Conservation (phyloP, 2,329 filamentous ascomycete genomes). For the Aspergillus sp. region DNA sequence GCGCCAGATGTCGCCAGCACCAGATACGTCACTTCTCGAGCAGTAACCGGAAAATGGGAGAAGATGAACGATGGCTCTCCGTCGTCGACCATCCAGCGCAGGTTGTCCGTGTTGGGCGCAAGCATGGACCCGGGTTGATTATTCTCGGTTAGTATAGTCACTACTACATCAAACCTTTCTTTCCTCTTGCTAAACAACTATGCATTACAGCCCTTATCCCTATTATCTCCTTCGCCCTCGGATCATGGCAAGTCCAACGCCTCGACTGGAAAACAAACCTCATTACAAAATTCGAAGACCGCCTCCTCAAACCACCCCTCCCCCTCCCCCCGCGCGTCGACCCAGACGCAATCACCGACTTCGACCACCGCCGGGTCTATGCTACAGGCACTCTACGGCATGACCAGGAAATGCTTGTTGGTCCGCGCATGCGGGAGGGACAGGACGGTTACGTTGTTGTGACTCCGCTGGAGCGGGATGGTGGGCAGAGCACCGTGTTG, state of each 20-base stretch:
- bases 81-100: conserved; percentile 79
- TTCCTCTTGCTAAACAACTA: not conserved
- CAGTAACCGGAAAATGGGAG: conserved; percentile 49
- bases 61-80: conserved; percentile 74
- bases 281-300: conserved; percentile 85
- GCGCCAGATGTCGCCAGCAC: conserved; percentile 29
- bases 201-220: conserved; percentile 65
- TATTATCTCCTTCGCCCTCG: conserved; percentile 79
- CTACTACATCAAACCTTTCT: not conserved
- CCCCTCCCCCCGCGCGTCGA: conserved; percentile 80
- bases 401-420: conserved; percentile 93
- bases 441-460: conserved; percentile 86
- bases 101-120: conserved; percentile 66
- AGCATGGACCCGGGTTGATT: conserved; percentile 73
- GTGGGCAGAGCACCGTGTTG: conserved; percentile 61
- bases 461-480: conserved; percentile 73
- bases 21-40: conserved; percentile 30
- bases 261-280: conserved; percentile 91
- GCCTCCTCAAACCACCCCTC: conserved; percentile 74
- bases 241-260: conserved; percentile 91
- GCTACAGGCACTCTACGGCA: conserved; percentile 70
- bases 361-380: conserved; percentile 82
- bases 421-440: conserved; percentile 81
- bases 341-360: conserved; percentile 71
- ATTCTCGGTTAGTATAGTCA: conserved; percentile 54